A percentile compares a stretch with the other conserved stretches of the same genome.
Evolutionary conservation across 2,329 filamentous ascomycete genomes (phyloP).

Genomic region (Knufia petricola): DNA sequence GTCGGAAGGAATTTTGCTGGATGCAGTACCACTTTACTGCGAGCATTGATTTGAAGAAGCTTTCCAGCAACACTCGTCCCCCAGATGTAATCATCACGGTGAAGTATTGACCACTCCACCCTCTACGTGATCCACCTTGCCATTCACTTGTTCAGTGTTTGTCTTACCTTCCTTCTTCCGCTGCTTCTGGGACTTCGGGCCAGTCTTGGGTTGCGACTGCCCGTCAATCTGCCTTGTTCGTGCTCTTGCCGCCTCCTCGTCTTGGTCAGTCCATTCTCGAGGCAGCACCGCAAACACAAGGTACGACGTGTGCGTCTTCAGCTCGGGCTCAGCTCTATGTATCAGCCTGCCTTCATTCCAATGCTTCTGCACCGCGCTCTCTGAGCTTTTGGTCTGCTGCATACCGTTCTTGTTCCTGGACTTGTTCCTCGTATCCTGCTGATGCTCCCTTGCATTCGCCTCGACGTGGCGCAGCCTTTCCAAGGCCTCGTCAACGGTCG

Average conservation of each 20-base stretch:
- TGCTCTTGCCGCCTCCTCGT: conserved; percentile 47
- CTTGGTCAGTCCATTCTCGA: conserved; percentile 71
- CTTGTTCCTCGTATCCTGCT: conserved; percentile 32
- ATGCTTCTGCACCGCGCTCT: conserved; percentile 38
- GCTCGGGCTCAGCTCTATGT: conserved; percentile 72
- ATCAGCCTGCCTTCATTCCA: conserved; percentile 70
- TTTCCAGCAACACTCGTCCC: too few species aligned
- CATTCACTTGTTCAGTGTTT: neutral
- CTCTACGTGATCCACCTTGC: neutral
- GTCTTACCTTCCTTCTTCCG: neutral
- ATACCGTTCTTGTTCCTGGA: conserved; percentile 14
- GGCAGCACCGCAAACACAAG: conserved; percentile 86
- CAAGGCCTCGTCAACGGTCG: conserved; percentile 71
- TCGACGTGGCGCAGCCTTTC: conserved; percentile 64
- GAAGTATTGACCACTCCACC: neutral
- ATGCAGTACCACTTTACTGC: too few species aligned
- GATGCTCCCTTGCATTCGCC: conserved; percentile 55
- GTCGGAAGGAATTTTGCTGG: too few species aligned
- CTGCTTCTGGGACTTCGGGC: neutral
- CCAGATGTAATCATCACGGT: neutral
- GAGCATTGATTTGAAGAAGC: too few species aligned
- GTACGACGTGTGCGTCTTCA: conserved; percentile 97
- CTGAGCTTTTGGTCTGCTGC: conserved; percentile 16
- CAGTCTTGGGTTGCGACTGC: neutral
- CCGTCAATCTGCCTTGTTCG: neutral